Conservation (phyloP, 768 basidiomycete species). For the Sporobolomyces phaffii region DNA sequence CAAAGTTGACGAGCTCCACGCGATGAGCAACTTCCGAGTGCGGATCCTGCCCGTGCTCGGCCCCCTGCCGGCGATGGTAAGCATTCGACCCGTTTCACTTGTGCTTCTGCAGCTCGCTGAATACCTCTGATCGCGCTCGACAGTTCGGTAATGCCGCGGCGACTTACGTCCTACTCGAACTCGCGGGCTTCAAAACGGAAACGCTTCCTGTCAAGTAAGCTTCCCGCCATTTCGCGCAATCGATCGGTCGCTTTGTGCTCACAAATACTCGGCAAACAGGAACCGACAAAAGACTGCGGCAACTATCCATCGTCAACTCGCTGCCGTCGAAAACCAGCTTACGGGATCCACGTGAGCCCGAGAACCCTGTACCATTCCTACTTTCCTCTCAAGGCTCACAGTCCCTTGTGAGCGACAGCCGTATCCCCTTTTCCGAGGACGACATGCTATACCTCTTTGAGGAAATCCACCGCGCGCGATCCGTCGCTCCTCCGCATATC, state of each 20-base stretch:
- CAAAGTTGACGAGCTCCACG: conserved; percentile 75
- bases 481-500: conserved; percentile 65
- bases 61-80: conserved; percentile 43
- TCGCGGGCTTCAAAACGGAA: conserved; percentile 81
- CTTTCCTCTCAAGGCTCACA: no score
- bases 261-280: no score
- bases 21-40: conserved; percentile 87
- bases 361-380: no score
- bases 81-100: background rate
- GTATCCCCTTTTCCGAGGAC: conserved; percentile 70
- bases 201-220: conserved; percentile 81
- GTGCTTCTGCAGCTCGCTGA: background rate
- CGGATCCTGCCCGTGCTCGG: conserved; percentile 88
- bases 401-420: conserved; percentile 49
- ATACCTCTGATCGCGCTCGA: conserved; percentile 51
- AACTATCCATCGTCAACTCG: conserved; percentile 31
- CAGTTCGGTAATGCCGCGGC: conserved; percentile 85
- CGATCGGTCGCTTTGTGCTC: background rate
- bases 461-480: conserved; percentile 68
- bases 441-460: conserved; percentile 81
- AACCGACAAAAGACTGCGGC: conserved; percentile 35
- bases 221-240: conserved; percentile 45
- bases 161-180: conserved; percentile 76
- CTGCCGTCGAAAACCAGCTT: conserved; percentile 26
- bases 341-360: conserved; percentile 32